Percentiles rank a stretch among this genome's conserved stretches.
These are phyloP conservation scores for Endoconidiophora laricicola DNA, from an alignment of 2,329 filamentous ascomycete genomes.

Conservation along the genomic window DNA sequence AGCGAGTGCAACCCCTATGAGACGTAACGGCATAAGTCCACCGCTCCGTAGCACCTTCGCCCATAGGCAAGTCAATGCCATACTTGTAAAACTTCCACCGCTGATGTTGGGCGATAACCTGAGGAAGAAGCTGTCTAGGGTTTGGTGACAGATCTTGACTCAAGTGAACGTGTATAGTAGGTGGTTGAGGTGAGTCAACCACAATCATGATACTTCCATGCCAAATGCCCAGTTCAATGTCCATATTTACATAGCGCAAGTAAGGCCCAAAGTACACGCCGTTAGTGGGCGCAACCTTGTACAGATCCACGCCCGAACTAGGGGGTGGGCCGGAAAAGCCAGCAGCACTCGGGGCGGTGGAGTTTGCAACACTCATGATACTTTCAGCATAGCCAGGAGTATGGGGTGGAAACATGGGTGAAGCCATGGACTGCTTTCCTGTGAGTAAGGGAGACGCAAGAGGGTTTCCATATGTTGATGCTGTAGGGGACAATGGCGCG, in stretches of 20 bases:
- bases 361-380: slow-evolving; percentile 63
- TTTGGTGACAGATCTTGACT: slow-evolving; percentile 85
- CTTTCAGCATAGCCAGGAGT: slow-evolving; percentile 74
- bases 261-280: slow-evolving; percentile 97
- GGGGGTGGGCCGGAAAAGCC: slow-evolving; percentile 83
- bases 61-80: slow-evolving; percentile 79
- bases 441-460: slow-evolving; percentile 52
- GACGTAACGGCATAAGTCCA: slow-evolving; percentile 99
- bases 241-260: slow-evolving; percentile 91
- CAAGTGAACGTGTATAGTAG: slow-evolving; percentile 88
- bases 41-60: slow-evolving; percentile 59
- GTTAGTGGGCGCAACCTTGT: slow-evolving; percentile 84
- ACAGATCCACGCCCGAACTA: slow-evolving; percentile 77
- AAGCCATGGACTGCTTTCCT: slow-evolving; percentile 38
- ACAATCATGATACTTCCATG: slow-evolving; percentile 85
- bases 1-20: slow-evolving; percentile 90
- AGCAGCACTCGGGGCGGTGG: slow-evolving; percentile 57
- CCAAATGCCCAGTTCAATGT: slow-evolving; percentile 80
- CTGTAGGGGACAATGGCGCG: slow-evolving; percentile 65
- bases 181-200: slow-evolving; percentile 78
- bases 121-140: slow-evolving; percentile 67
- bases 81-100: slow-evolving; percentile 95
- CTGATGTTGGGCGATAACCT: slow-evolving; percentile 75
- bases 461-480: slow-evolving; percentile 60
- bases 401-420: slow-evolving; percentile 68